Percentiles rank a stretch among this genome's conserved stretches.
phyloP scores from a whole-genome alignment of 306 rosid species.

The Gastrolobium bilobum region DNA sequence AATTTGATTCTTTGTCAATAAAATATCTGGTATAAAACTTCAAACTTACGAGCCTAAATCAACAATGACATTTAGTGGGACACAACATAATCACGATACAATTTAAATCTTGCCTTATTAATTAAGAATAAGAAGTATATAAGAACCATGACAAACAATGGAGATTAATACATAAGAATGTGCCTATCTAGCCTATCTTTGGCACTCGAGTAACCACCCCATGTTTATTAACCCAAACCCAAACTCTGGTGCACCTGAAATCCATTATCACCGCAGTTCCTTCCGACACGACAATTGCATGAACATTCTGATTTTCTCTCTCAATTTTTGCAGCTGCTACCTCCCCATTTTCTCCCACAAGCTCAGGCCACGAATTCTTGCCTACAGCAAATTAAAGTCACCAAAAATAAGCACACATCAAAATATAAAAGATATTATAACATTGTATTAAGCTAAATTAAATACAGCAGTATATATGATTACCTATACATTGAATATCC shows the following conservation, averaged over 20 bases:
- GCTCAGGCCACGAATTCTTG: constrained; percentile 61
- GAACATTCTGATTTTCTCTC: constrained; percentile 44
- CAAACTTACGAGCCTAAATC: too few species aligned
- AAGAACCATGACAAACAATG: too few species aligned
- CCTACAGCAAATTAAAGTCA: constrained; percentile 22
- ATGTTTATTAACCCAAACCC: constrained; percentile 51
- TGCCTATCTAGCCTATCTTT: constrained; percentile 19
- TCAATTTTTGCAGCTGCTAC: constrained; percentile 48
- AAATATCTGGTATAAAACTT: too few species aligned
- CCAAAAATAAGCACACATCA: neutral
- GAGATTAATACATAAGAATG: too few species aligned
- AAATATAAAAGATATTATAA: neutral
- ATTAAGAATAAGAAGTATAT: too few species aligned
- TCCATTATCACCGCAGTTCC: constrained; percentile 37
- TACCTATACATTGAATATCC: constrained; percentile 34
- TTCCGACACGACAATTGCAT: constrained; percentile 42
- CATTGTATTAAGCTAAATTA: neutral
- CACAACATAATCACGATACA: too few species aligned
- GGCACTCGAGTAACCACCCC: constrained; percentile 44
- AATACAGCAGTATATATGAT: neutral
- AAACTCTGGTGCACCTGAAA: constrained; percentile 40
- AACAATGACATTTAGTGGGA: too few species aligned
- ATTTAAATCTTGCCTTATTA: too few species aligned
- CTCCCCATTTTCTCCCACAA: constrained; percentile 49
- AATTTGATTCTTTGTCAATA: too few species aligned